Evolutionary conservation across 306 rosid species (phyloP).

Genomic region (Medicago truncatula): DNA sequence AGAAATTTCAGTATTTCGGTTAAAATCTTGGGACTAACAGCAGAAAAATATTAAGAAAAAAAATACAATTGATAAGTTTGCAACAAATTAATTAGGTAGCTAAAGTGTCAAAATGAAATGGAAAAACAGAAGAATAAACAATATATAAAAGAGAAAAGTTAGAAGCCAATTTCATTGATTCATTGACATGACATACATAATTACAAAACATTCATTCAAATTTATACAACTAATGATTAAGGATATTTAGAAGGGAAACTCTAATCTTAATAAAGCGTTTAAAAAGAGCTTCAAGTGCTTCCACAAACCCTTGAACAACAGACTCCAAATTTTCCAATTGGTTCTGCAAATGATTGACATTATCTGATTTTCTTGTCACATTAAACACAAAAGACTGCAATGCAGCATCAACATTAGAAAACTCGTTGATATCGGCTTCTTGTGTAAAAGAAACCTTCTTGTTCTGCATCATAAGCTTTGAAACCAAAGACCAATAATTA

Average conservation of each 20-base stretch:
- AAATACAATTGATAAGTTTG: no score
- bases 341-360: constrained; percentile 42
- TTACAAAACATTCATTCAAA: constrained; percentile 27
- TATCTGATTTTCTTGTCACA: constrained; percentile 42
- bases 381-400: constrained; percentile 53
- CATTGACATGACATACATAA: constrained; percentile 34
- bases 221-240: constrained; percentile 51
- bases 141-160: neutral
- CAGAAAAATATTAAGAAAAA: no score
- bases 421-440: constrained; percentile 51
- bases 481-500: constrained; percentile 53
- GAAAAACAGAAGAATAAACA: constrained; percentile 12
- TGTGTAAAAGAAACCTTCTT: constrained; percentile 38
- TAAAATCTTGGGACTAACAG: no score
- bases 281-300: constrained; percentile 50
- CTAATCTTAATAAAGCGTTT: constrained; percentile 52
- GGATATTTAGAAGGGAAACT: constrained; percentile 57
- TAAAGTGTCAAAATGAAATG: constrained; percentile 14
- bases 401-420: constrained; percentile 56
- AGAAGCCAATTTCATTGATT: constrained; percentile 32
- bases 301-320: constrained; percentile 51
- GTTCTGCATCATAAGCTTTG: constrained; percentile 42
- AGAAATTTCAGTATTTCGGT: no score
- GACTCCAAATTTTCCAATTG: constrained; percentile 50
- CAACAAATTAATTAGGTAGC: neutral